Conservation (phyloP, 352 stramenopile genomes). For the Phytophthora hybrid region DNA sequence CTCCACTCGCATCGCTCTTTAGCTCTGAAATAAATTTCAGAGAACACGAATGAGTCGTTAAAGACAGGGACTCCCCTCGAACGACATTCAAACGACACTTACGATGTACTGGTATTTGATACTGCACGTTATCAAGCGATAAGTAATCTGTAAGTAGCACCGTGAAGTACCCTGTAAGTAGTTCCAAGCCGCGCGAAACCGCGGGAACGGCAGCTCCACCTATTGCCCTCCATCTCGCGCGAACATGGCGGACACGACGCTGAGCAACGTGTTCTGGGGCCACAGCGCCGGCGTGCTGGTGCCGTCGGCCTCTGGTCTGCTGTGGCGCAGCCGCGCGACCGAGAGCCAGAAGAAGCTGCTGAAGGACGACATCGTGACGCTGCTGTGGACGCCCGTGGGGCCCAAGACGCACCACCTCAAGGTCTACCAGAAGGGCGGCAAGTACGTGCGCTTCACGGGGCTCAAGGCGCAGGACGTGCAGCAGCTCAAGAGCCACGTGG, state of each 20-base stretch:
- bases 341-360: constrained; percentile 88
- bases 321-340: constrained; percentile 81
- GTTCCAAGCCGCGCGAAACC: neutral
- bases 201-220: constrained; percentile 5
- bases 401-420: constrained; percentile 87
- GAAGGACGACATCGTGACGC: constrained; percentile 88
- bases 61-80: too few relatives aligned
- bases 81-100: too few relatives aligned
- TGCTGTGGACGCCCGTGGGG: constrained; percentile 84
- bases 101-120: too few relatives aligned
- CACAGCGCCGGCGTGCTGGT: constrained; percentile 86
- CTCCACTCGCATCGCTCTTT: too few relatives aligned
- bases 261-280: constrained; percentile 90
- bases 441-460: constrained; percentile 87
- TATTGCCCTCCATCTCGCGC: neutral
- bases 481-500: constrained; percentile 69
- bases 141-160: too few relatives aligned
- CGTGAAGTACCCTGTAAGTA: too few relatives aligned
- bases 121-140: too few relatives aligned
- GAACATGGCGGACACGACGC: constrained; percentile 72
- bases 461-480: constrained; percentile 75
- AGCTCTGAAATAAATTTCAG: too few relatives aligned
- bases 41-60: too few relatives aligned
- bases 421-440: constrained; percentile 86
- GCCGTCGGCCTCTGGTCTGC: constrained; percentile 71